Percentiles rank a stretch among this genome's conserved stretches.
phyloP scores from a whole-genome alignment of 1,284 basidiomycete species.

The Moniliella sp. region DNA sequence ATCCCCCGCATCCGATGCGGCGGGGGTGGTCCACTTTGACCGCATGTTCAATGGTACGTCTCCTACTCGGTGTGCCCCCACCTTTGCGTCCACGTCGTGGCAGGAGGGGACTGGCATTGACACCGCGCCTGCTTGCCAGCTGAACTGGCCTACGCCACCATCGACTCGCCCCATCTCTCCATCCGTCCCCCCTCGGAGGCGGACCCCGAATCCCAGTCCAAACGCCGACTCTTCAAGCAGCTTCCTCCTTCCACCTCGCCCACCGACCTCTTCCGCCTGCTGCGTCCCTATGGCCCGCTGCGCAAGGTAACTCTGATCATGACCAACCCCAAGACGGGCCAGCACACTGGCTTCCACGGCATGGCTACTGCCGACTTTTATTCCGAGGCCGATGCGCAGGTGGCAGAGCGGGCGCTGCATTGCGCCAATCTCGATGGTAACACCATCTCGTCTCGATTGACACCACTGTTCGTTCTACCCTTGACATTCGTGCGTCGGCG shows the following conservation, averaged over 20 bases:
- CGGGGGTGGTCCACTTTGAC: conserved; percentile 23
- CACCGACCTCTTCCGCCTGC: conserved; percentile 15
- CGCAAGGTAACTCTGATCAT: conserved; percentile 12
- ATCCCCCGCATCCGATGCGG: conserved; percentile 4
- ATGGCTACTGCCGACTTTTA: conserved; percentile 18
- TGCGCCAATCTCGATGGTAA: conserved; percentile 17
- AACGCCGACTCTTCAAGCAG: conserved; percentile 20
- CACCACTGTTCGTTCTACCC: too few species aligned
- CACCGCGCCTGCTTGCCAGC: conserved; percentile 4
- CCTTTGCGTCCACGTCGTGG: background rate
- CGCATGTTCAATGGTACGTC: conserved; percentile 13
- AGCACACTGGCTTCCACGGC: conserved; percentile 21
- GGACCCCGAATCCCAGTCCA: conserved; percentile 10
- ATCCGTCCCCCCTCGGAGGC: conserved; percentile 5
- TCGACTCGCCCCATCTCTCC: conserved; percentile 9
- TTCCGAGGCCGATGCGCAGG: conserved; percentile 13
- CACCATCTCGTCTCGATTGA: conserved; percentile 19
- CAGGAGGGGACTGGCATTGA: background rate
- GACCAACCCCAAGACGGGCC: conserved; percentile 11
- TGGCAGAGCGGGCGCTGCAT: conserved; percentile 17
- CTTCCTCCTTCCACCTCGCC: conserved; percentile 14
- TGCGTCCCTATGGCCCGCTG: conserved; percentile 18
- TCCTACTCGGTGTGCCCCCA: background rate
- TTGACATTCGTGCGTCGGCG: conserved; percentile 3
- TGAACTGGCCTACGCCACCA: conserved; percentile 19